Evolutionary conservation across 2,329 filamentous ascomycete species (phyloP), one percentile per base, ranked within the genome.

Genomic region (Hypoxylon sp.): DNA sequence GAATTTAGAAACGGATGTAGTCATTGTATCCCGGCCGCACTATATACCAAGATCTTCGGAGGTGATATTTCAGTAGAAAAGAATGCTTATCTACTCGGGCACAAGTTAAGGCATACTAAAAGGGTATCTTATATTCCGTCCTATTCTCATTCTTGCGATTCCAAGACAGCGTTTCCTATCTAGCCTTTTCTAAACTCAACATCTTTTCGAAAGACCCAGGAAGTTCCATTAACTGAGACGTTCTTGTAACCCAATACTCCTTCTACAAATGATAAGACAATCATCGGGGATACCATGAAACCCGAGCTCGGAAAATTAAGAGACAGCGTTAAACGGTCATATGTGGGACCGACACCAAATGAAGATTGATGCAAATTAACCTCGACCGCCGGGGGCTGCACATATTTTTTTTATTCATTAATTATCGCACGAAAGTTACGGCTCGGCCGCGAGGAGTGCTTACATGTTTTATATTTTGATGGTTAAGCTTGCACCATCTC

Each of bases 401-500:
- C 44, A 6, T 14, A 48, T 48, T 48, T 3, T 48, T 3, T 5
- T 9, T 39, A 19, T 19, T 19, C 3, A 46, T 55, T 54, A 59
- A 33, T 44, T 33, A 33, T 6, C 13, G 13, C 22, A 31, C n/a
- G 26, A 26, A 48, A 22, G 13, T 11, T 5, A 8, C n/a, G 13
- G 13, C 10, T 59, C n/a, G 19, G 47, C 11, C 11, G 13, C 39
- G 10, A 11, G 13, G 26, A 24, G 14, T 13, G 60, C 73, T 68
- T 51, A 74, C 70, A 53, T 39, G 67, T 2, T 35, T 59, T 14
- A 61, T 75, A 26, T 81, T 74, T 6, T 80, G 77, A 51, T 81
- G 78, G 59, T 86, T 85, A 8, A 79, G 75, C 44, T 81, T 79
- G 50, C 81, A 83, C 84, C 84, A 86, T 37, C 80, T 81, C 73